These are phyloP conservation scores for Fusarium kyushuense DNA, from an alignment of 2,329 filamentous ascomycete species.

Conservation along the genomic window DNA sequence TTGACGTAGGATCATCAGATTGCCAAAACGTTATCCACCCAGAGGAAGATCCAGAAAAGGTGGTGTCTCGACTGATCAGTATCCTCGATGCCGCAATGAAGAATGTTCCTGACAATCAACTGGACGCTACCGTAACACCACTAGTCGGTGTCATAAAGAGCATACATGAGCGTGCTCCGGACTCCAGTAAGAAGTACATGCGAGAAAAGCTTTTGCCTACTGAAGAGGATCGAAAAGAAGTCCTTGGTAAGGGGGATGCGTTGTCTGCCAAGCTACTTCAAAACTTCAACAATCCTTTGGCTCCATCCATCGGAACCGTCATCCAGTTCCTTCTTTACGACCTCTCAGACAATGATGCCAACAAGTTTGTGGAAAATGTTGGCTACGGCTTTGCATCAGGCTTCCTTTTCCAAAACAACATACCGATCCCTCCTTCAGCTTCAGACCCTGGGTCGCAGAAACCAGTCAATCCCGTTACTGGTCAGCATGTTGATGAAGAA, in stretches of 20 bases:
- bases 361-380: slow-evolving; percentile 87
- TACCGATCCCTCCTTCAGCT: slow-evolving; percentile 77
- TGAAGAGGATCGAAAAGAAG: slow-evolving; percentile 78
- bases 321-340: slow-evolving; percentile 88
- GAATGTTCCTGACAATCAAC: slow-evolving; percentile 73
- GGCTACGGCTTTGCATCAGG: slow-evolving; percentile 95
- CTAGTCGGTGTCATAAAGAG: slow-evolving; percentile 79
- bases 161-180: slow-evolving; percentile 76
- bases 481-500: slow-evolving; percentile 81
- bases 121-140: slow-evolving; percentile 78
- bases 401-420: slow-evolving; percentile 86
- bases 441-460: slow-evolving; percentile 59
- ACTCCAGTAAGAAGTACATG: slow-evolving; percentile 70
- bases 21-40: slow-evolving; percentile 74
- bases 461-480: slow-evolving; percentile 85
- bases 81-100: slow-evolving; percentile 76
- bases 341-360: slow-evolving; percentile 83
- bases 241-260: slow-evolving; percentile 80
- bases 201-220: slow-evolving; percentile 78
- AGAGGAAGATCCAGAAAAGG: slow-evolving; percentile 66
- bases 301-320: slow-evolving; percentile 77
- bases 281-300: slow-evolving; percentile 78
- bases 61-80: slow-evolving; percentile 74
- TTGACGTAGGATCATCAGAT: slow-evolving; percentile 73
- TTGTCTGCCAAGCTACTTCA: slow-evolving; percentile 82